Evolutionary conservation across 2,329 filamentous ascomycete genomes (phyloP).

Genomic region (Teratosphaeria gauchensis): DNA sequence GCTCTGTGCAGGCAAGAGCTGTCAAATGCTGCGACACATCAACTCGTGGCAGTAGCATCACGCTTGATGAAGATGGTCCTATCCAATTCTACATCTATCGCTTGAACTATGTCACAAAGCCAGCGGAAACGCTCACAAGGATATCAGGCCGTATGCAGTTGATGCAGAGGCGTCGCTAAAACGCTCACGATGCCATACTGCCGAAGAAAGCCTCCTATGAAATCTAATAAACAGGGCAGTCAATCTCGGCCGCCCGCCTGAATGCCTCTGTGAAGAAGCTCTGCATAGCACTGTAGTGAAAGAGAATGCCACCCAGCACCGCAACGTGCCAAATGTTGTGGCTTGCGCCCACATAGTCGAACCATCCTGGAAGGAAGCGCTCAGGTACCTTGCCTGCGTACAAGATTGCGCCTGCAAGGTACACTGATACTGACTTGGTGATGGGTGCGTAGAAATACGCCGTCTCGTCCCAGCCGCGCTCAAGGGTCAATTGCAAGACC

Average conservation of each 20-base stretch:
- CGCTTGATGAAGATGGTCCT: not conserved
- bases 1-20: not conserved
- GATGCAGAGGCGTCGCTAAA: not conserved
- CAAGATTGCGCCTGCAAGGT: constrained; percentile 71
- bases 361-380: constrained; percentile 82
- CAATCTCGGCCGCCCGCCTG: constrained; percentile 15
- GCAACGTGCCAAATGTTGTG: constrained; percentile 98
- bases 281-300: constrained; percentile 94
- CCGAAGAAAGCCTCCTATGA: not conserved
- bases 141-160: not conserved
- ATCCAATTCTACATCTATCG: not conserved
- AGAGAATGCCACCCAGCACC: constrained; percentile 89
- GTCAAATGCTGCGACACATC: not conserved
- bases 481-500: constrained; percentile 69
- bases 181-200: not conserved
- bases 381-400: constrained; percentile 92
- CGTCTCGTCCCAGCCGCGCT: constrained; percentile 71
- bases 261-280: constrained; percentile 65
- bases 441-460: constrained; percentile 83
- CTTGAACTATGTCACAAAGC: not conserved
- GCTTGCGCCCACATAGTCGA: constrained; percentile 89
- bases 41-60: not conserved
- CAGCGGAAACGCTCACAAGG: not conserved
- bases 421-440: constrained; percentile 75
- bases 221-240: not conserved